Percentiles rank a stretch among this genome's conserved stretches.
Conservation (phyloP, 176 grass and related monocot genomes). For the Eleusine coracana region DNA sequence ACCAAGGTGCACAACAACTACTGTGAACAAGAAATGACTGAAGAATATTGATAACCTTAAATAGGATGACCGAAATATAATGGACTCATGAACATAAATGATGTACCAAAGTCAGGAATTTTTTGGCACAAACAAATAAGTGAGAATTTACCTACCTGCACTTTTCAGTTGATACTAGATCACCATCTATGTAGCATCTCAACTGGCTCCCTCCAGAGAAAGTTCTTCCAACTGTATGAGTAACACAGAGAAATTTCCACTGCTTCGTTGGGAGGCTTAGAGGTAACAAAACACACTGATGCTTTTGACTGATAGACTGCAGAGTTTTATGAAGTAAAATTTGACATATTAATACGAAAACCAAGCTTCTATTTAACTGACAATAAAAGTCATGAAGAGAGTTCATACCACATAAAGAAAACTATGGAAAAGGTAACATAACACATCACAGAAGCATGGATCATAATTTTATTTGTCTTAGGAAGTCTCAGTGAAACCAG, state of each 20-base stretch:
- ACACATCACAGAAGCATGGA: conserved; percentile 7
- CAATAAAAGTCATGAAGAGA: conserved; percentile 24
- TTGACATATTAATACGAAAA: conserved; percentile 41
- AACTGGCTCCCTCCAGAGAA: conserved; percentile 93
- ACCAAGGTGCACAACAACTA: background rate
- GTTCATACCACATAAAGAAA: conserved; percentile 25
- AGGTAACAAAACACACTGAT: conserved; percentile 79
- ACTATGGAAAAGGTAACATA: conserved; percentile 34
- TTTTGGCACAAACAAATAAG: background rate
- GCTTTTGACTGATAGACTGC: conserved; percentile 91
- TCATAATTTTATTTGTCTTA: conserved; percentile 24
- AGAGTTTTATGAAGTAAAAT: conserved; percentile 30
- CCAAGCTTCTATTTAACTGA: conserved; percentile 12
- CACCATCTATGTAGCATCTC: conserved; percentile 83
- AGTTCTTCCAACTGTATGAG: conserved; percentile 90
- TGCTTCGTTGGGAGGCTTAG: conserved; percentile 73
- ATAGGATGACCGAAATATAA: conserved; percentile 12
- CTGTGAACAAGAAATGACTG: conserved; percentile 29
- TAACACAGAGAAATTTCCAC: conserved; percentile 95
- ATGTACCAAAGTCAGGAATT: conserved; percentile 6
- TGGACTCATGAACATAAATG: background rate
- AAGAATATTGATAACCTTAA: conserved; percentile 7
- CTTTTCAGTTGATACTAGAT: conserved; percentile 85
- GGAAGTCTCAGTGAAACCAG: conserved; percentile 22
- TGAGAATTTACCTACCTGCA: conserved; percentile 62